A percentile compares a stretch with the other conserved stretches of the same genome.
These are phyloP conservation scores for Akanthomyces dipterigenus DNA, from an alignment of 2,329 filamentous ascomycete genomes.

Conservation along the genomic window DNA sequence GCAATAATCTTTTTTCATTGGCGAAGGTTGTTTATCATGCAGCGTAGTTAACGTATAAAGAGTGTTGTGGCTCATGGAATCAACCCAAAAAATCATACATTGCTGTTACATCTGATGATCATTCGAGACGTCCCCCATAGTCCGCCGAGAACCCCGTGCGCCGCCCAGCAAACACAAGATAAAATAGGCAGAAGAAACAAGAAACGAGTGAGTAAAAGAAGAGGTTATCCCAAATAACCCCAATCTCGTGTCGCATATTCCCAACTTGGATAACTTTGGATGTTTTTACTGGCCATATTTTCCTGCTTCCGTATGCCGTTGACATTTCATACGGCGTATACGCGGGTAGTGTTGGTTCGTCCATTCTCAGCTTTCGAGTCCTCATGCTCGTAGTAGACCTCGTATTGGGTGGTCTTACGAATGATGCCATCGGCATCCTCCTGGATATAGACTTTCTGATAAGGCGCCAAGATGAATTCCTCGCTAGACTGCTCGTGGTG, in stretches of 20 bases:
- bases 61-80: too few species aligned
- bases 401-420: constrained; percentile 30
- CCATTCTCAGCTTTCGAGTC: background rate
- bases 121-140: background rate
- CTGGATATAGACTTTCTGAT: constrained; percentile 7
- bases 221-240: too few species aligned
- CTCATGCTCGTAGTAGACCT: constrained; percentile 26
- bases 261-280: background rate
- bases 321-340: background rate
- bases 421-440: constrained; percentile 21
- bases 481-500: constrained; percentile 25
- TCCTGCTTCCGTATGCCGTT: background rate
- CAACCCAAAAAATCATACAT: too few species aligned
- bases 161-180: background rate
- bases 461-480: constrained; percentile 27
- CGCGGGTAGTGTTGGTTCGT: background rate
- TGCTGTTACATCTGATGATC: background rate
- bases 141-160: background rate
- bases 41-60: background rate
- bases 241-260: background rate
- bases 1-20: background rate
- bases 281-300: background rate
- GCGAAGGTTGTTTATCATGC: background rate
- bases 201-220: background rate
- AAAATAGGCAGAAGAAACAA: background rate